A percentile compares a stretch with the other conserved stretches of the same genome.
Evolutionary conservation across 352 stramenopile species (phyloP).

Genomic region (Peronospora destructor): DNA sequence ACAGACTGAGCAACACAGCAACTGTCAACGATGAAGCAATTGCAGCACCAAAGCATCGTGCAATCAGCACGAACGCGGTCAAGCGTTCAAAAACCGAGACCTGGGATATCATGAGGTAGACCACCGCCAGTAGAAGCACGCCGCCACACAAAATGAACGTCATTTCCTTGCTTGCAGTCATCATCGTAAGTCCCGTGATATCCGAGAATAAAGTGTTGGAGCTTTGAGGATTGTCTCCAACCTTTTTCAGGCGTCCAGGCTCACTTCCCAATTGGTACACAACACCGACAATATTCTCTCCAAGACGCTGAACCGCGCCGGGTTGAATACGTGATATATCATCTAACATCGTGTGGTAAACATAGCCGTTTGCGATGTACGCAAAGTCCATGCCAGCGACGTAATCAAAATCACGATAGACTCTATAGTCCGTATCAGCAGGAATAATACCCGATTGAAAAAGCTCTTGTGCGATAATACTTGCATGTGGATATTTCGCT

Average conservation of each 20-base stretch:
- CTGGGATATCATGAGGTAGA: slow-evolving; percentile 46
- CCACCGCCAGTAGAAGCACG: slow-evolving; percentile 31
- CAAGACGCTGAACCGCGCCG: slow-evolving; percentile 56
- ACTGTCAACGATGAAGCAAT: slow-evolving; percentile 34
- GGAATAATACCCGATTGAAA: slow-evolving; percentile 71
- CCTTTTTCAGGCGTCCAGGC: slow-evolving; percentile 39
- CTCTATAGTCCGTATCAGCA: slow-evolving; percentile 66
- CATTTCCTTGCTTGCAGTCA: slow-evolving; percentile 46
- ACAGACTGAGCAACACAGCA: slow-evolving; percentile 45
- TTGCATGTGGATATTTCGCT: slow-evolving; percentile 64
- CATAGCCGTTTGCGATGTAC: slow-evolving; percentile 75
- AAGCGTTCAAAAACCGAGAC: slow-evolving; percentile 37
- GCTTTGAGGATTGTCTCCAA: slow-evolving; percentile 49
- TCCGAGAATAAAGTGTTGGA: slow-evolving; percentile 74
- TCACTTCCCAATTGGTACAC: slow-evolving; percentile 41
- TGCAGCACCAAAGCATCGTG: slow-evolving; percentile 29
- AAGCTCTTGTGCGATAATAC: slow-evolving; percentile 70
- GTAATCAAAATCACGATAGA: slow-evolving; percentile 64
- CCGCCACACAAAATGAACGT: slow-evolving; percentile 34
- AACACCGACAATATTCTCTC: slow-evolving; percentile 62
- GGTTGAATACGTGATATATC: slow-evolving; percentile 65
- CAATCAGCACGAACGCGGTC: slow-evolving; percentile 34
- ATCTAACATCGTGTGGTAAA: slow-evolving; percentile 70
- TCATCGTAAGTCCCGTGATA: slow-evolving; percentile 51
- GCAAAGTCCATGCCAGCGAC: slow-evolving; percentile 83